Evolutionary conservation across 805 yeast genomes (phyloP), one percentile per base, ranked within the genome.

Genomic region (Cyberlindnera sargentensis): DNA sequence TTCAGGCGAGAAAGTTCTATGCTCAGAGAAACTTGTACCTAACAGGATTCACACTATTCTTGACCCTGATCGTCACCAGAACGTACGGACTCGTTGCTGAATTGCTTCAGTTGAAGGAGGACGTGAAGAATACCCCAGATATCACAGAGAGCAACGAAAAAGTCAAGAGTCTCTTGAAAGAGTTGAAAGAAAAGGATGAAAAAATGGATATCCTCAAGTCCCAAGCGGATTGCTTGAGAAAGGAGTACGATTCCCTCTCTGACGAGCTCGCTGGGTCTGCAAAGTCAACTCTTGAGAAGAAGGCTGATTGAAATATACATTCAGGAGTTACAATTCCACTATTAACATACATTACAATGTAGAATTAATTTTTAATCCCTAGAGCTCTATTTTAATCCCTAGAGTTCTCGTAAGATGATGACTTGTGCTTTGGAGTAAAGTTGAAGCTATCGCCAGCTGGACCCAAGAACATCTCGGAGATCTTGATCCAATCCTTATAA

Each of bases 11-110:
- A 65, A 77, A 89, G 58, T 93, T 93, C 66, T 90, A 90, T 60
- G 88, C 97, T 23, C 99, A 93, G 69, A 80, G 99, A 69, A 93
- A 93, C 71, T 79, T 89, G 82, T 93, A 93, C 57, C 73, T 93
- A 40, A 88, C 96, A 53, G 99, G 99, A 1, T 88, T 90, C 66
- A 89, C 98, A 2, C 75, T 93, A 62, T 93, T 93, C 63, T 71
- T 93, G 57, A 85, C 96, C 2, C 72, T 90, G 58, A 83, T 88
- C 41, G 79, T 90, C 52, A 80, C 83, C 58, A 77, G 97, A 67
- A 88, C 96, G 3, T 88, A 85, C 63, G 71, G 78, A 3, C 71
- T 89, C 51, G 95, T 87, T 29, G 81, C 80, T 39, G 93, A 84
- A 57, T 70, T 88, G 63, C 64, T 84, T 40, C 67, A 67, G 46